A percentile compares a stretch with the other conserved stretches of the same genome.
Conservation (phyloP, 805 yeast genomes). For the Teunomyces atbi region DNA sequence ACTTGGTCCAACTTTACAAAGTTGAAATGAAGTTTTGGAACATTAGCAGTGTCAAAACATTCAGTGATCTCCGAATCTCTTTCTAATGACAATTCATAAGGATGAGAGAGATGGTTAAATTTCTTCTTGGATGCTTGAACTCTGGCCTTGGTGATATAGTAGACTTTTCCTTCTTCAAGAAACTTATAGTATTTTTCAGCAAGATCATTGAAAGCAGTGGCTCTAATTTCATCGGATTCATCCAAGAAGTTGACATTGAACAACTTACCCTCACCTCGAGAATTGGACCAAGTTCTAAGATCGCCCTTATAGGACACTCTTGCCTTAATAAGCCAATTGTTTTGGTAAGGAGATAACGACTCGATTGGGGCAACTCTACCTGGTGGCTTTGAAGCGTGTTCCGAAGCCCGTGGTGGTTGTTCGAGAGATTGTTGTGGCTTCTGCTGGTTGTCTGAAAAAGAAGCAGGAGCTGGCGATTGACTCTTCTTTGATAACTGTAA, state of each 20-base stretch:
- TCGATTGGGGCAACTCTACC: slow-evolving; percentile 69
- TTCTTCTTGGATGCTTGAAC: slow-evolving; percentile 82
- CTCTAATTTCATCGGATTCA: slow-evolving; percentile 94
- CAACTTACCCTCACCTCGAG: slow-evolving; percentile 84
- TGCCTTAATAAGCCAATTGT: slow-evolving; percentile 89
- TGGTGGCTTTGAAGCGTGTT: slow-evolving; percentile 9
- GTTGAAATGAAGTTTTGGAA: slow-evolving; percentile 77
- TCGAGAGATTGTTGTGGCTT: slow-evolving; percentile 7
- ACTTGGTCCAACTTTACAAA: slow-evolving; percentile 69
- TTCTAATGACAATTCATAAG: slow-evolving; percentile 82
- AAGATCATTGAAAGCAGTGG: slow-evolving; percentile 87
- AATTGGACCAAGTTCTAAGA: slow-evolving; percentile 82
- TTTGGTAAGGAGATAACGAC: slow-evolving; percentile 87
- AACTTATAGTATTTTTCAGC: slow-evolving; percentile 77
- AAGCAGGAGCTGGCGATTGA: slow-evolving; percentile 8
- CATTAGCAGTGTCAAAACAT: slow-evolving; percentile 56
- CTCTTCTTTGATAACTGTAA: slow-evolving; percentile 13
- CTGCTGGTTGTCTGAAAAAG: slow-evolving; percentile 8
- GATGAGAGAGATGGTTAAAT: slow-evolving; percentile 79
- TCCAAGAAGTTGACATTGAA: slow-evolving; percentile 87
- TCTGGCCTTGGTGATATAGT: slow-evolving; percentile 77
- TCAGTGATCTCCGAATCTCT: slow-evolving; percentile 75
- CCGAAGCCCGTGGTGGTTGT: slow-evolving; percentile 9
- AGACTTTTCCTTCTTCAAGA: slow-evolving; percentile 86
- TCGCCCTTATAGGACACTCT: slow-evolving; percentile 88